Percentiles rank a stretch among this genome's conserved stretches.
Evolutionary conservation across 208 protist species (phyloP).

Genomic region (Acanthamoeba castellanii): DNA sequence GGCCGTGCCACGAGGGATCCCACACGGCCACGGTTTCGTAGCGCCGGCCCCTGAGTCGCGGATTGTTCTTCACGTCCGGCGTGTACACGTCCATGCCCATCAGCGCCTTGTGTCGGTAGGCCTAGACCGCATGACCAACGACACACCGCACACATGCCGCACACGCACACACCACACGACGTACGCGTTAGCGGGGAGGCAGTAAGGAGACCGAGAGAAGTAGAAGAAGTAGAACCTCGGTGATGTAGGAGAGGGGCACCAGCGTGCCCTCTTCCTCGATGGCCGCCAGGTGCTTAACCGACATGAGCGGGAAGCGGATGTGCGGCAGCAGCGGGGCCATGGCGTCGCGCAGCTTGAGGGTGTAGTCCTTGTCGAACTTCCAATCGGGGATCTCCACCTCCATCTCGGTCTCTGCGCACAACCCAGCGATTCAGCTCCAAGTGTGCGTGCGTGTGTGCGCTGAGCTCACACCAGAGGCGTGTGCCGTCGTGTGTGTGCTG

Average conservation of each 20-base stretch:
- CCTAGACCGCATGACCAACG: background rate
- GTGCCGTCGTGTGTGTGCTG: background rate
- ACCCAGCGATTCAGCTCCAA: background rate
- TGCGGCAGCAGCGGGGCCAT: slow-evolving; percentile 1
- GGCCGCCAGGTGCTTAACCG: background rate
- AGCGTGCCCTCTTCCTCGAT: slow-evolving; percentile 1
- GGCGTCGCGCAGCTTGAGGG: background rate
- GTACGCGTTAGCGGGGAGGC: background rate
- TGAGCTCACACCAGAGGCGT: no score
- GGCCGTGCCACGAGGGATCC: background rate
- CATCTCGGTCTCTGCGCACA: background rate
- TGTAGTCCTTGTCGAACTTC: slow-evolving; percentile 22
- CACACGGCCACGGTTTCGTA: background rate
- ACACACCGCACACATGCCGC: background rate
- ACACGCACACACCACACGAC: background rate
- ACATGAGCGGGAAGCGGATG: slow-evolving; percentile 8
- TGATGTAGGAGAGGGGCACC: background rate
- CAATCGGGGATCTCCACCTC: background rate
- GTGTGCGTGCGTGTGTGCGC: no score
- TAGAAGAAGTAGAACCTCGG: background rate
- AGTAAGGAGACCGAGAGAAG: background rate
- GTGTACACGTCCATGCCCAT: background rate
- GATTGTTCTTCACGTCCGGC: background rate
- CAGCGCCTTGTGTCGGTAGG: slow-evolving; percentile 1
- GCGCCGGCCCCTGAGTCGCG: background rate